A percentile compares a stretch with the other conserved stretches of the same genome.
Evolutionary conservation across 1,139 yeast genomes (phyloP).

Genomic region (Taiozyma onychis): DNA sequence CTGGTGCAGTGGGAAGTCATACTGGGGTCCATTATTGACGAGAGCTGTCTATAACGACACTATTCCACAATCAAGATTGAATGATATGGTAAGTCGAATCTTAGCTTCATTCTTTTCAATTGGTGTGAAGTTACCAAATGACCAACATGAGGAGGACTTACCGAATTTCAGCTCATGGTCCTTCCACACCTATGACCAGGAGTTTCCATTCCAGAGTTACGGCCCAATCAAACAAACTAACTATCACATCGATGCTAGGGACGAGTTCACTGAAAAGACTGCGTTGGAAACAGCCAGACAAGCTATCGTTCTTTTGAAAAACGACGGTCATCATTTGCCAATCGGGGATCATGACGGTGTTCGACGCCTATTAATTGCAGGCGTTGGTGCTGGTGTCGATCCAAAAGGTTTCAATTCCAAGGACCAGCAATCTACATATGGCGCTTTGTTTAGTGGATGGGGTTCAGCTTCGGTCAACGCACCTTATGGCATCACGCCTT

Average conservation of each 20-base stretch:
- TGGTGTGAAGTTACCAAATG: constrained; percentile 30
- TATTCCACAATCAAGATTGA: constrained; percentile 47
- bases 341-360: constrained; percentile 39
- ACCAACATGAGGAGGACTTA: constrained; percentile 28
- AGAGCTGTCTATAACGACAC: constrained; percentile 52
- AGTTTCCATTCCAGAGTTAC: constrained; percentile 45
- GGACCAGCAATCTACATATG: constrained; percentile 43
- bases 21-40: constrained; percentile 55
- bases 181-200: constrained; percentile 46
- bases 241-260: constrained; percentile 50
- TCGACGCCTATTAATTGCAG: constrained; percentile 40
- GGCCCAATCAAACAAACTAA: constrained; percentile 52
- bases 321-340: constrained; percentile 46
- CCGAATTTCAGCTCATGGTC: constrained; percentile 64
- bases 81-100: constrained; percentile 59
- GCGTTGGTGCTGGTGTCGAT: constrained; percentile 43
- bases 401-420: constrained; percentile 45
- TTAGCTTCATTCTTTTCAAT: constrained; percentile 51
- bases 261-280: constrained; percentile 41
- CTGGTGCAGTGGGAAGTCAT: constrained; percentile 50
- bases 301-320: constrained; percentile 50
- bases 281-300: constrained; percentile 54
- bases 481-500: constrained; percentile 51
- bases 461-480: constrained; percentile 48
- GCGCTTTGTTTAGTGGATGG: constrained; percentile 45